Percentiles rank a stretch among this genome's conserved stretches.
Conservation (phyloP, 495 filamentous ascomycete genomes). For the Oidiodendron maius region DNA sequence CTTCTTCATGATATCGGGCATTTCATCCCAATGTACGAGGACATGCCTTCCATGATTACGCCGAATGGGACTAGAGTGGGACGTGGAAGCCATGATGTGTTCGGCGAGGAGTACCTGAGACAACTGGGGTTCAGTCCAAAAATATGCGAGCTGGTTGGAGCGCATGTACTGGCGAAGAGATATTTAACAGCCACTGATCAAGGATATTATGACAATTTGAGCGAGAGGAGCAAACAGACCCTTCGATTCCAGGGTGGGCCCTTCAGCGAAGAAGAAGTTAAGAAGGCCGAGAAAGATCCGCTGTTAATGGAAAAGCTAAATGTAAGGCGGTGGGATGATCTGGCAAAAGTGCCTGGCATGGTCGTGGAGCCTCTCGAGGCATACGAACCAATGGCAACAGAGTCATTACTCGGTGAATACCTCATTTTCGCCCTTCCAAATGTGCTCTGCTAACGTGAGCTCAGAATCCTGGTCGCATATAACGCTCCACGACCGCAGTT, state of each 20-base stretch:
- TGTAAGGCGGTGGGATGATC: background rate
- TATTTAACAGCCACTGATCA: slow-evolving; percentile 2
- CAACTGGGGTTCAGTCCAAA: background rate
- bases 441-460: background rate
- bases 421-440: background rate
- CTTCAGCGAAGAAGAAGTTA: background rate
- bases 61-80: background rate
- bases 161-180: background rate
- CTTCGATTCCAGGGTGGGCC: background rate
- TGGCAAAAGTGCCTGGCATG: background rate
- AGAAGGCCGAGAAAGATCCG: background rate
- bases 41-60: background rate
- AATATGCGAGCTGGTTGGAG: background rate
- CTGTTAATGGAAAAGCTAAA: background rate
- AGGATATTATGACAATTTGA: background rate
- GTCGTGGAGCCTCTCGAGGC: background rate
- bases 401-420: background rate
- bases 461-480: background rate
- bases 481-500: background rate
- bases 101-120: background rate
- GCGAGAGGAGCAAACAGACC: background rate
- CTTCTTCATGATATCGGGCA: background rate
- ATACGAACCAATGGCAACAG: background rate
- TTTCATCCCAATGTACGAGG: background rate
- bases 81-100: background rate